A percentile compares a stretch with the other conserved stretches of the same genome.
These are phyloP conservation scores for Dothideomycetes sp. DNA, from an alignment of 2,329 filamentous ascomycete genomes.

Conservation along the genomic window DNA sequence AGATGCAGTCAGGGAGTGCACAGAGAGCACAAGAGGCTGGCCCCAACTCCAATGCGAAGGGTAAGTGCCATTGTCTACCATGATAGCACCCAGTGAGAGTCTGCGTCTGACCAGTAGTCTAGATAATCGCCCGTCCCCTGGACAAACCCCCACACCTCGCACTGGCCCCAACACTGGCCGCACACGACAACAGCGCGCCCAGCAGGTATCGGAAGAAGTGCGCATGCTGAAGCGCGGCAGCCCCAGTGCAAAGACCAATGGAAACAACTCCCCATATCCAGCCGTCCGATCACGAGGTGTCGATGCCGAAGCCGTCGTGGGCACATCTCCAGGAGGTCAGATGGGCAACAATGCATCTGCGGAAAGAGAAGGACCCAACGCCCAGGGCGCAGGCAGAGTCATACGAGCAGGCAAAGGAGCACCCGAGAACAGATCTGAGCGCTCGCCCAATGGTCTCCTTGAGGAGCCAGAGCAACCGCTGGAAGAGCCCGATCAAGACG, in stretches of 20 bases:
- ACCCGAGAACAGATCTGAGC: conserved; percentile 7
- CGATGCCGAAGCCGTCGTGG: conserved; percentile 9
- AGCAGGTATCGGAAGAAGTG: conserved; percentile 16
- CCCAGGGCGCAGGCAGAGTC: conserved; percentile 10
- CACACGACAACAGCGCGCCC: conserved; percentile 16
- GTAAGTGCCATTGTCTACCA: too few species aligned
- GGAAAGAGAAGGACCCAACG: conserved; percentile 13
- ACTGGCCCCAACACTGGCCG: conserved; percentile 6
- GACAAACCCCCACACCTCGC: conserved; percentile 5
- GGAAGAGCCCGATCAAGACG: conserved; percentile 4
- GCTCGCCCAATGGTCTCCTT: conserved; percentile 1
- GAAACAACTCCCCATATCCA: conserved; percentile 5
- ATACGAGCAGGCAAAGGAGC: conserved; percentile 3
- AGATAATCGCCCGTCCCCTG: conserved; percentile 7
- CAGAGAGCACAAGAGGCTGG: conserved; percentile 8
- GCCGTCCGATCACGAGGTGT: conserved; percentile 1
- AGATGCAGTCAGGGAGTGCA: conserved; percentile 1
- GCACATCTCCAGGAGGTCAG: conserved; percentile 6
- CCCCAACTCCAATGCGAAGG: conserved; percentile 6
- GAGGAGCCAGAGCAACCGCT: conserved; percentile 6
- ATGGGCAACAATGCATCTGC: conserved; percentile 15
- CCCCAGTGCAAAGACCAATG: conserved; percentile 6
- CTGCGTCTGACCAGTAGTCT: too few species aligned
- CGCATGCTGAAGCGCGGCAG: conserved; percentile 14
- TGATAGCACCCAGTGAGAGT: too few species aligned